A percentile compares a stretch with the other conserved stretches of the same genome.
These are phyloP conservation scores for Trichoderma gamsii DNA, from an alignment of 495 filamentous ascomycete genomes.

Conservation along the genomic window DNA sequence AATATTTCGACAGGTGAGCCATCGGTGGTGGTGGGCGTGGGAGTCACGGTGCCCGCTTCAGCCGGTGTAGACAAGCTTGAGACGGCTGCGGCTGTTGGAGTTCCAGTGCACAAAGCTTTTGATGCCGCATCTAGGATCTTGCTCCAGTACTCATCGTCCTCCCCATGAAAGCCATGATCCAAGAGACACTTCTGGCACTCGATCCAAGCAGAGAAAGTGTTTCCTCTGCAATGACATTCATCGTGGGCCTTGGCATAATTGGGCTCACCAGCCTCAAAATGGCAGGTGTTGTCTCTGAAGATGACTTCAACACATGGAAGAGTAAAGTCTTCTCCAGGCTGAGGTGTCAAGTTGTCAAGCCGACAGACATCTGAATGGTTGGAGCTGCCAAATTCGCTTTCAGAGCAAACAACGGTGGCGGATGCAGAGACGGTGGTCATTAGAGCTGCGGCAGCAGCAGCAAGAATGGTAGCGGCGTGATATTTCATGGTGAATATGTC, in stretches of 20 bases:
- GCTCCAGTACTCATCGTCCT: conserved; percentile 25
- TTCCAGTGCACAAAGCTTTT: conserved; percentile 26
- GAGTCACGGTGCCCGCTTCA: conserved; percentile 17
- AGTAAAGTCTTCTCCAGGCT: conserved; percentile 20
- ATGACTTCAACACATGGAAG: conserved; percentile 28
- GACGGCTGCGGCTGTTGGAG: conserved; percentile 26
- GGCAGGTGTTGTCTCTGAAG: conserved; percentile 27
- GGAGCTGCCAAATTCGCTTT: neutral
- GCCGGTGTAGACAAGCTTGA: conserved; percentile 24
- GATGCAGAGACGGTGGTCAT: conserved; percentile 1
- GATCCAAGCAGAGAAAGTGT: conserved; percentile 34
- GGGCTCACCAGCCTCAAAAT: conserved; percentile 25
- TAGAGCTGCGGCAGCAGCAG: neutral
- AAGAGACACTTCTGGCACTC: conserved; percentile 33
- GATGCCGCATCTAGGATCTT: conserved; percentile 26
- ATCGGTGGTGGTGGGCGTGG: conserved; percentile 23
- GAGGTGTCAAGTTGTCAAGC: neutral
- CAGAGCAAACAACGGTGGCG: neutral
- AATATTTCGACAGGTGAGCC: conserved; percentile 27
- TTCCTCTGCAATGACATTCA: conserved; percentile 37
- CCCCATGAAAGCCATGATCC: conserved; percentile 30
- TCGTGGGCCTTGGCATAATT: conserved; percentile 32
- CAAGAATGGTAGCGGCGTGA: neutral
- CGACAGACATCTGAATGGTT: neutral
- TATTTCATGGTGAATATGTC: conserved; percentile 7